phyloP scores from a whole-genome alignment of 176 grass and related monocot genomes.

The Musa itinerans region DNA sequence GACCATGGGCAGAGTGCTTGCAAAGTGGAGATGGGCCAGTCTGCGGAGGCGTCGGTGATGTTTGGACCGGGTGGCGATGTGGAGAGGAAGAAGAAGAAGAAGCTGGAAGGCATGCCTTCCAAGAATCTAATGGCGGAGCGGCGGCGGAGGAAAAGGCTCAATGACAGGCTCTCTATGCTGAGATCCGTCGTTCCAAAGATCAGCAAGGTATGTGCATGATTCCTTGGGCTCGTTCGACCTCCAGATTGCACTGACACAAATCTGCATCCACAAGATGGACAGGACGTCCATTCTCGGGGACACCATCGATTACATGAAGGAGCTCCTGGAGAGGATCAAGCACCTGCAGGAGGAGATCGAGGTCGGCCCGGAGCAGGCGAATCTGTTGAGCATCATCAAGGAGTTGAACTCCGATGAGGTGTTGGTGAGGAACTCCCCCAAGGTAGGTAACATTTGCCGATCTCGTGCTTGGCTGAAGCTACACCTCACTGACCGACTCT shows the following conservation, averaged over 20 bases:
- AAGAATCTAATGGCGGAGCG: constrained; percentile 99
- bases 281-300: constrained; percentile 95
- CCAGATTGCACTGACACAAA: background rate
- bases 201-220: constrained; percentile 48
- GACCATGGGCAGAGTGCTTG: constrained; percentile 28
- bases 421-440: constrained; percentile 77
- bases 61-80: constrained; percentile 20
- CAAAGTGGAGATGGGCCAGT: constrained; percentile 64
- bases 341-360: constrained; percentile 67
- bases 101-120: constrained; percentile 84
- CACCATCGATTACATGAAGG: constrained; percentile 99
- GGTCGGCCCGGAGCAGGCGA: constrained; percentile 17
- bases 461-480: background rate
- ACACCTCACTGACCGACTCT: background rate
- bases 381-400: constrained; percentile 63
- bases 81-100: constrained; percentile 67
- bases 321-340: constrained; percentile 87
- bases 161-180: constrained; percentile 96
- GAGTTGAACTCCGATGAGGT: constrained; percentile 74
- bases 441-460: constrained; percentile 18
- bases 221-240: background rate
- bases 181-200: constrained; percentile 94
- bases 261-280: constrained; percentile 53
- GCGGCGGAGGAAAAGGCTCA: constrained; percentile 83
- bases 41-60: constrained; percentile 18